These are phyloP conservation scores for Hypomontagnella submonticulosa DNA, from an alignment of 495 filamentous ascomycete genomes.

Conservation along the genomic window DNA sequence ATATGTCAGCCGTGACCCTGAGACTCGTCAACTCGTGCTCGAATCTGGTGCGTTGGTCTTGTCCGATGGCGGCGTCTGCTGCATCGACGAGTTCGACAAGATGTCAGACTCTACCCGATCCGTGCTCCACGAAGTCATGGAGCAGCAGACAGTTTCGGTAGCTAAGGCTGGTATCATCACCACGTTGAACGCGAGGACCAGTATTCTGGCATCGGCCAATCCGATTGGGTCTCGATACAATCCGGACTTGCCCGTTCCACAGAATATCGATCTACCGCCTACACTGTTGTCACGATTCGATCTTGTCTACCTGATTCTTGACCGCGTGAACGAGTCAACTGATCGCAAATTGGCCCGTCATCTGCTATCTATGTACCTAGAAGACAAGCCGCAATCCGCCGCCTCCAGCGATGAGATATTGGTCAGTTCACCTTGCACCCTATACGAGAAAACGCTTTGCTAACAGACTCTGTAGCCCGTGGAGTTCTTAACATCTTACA, in stretches of 20 bases:
- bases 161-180: conserved; percentile 99
- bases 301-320: conserved; percentile 94
- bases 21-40: conserved; percentile 93
- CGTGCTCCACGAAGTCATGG: conserved; percentile 99
- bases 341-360: conserved; percentile 92
- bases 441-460: conserved; percentile 24
- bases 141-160: conserved; percentile 98
- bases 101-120: conserved; percentile 97
- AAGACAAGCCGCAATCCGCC: conserved; percentile 92
- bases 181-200: conserved; percentile 93
- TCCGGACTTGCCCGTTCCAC: conserved; percentile 90
- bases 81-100: conserved; percentile 99
- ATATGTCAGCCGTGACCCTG: conserved; percentile 94
- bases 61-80: conserved; percentile 96
- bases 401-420: conserved; percentile 73
- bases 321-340: conserved; percentile 86
- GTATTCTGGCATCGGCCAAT: conserved; percentile 95
- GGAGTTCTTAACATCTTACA: conserved; percentile 95
- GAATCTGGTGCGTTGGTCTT: conserved; percentile 96
- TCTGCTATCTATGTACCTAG: conserved; percentile 95
- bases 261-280: conserved; percentile 97
- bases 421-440: conserved; percentile 62
- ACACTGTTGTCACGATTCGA: conserved; percentile 96
- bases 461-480: conserved; percentile 70
- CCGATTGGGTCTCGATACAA: conserved; percentile 98